Conservation (phyloP, 176 grass and related monocot genomes). For the Oropetium thomaeum region DNA sequence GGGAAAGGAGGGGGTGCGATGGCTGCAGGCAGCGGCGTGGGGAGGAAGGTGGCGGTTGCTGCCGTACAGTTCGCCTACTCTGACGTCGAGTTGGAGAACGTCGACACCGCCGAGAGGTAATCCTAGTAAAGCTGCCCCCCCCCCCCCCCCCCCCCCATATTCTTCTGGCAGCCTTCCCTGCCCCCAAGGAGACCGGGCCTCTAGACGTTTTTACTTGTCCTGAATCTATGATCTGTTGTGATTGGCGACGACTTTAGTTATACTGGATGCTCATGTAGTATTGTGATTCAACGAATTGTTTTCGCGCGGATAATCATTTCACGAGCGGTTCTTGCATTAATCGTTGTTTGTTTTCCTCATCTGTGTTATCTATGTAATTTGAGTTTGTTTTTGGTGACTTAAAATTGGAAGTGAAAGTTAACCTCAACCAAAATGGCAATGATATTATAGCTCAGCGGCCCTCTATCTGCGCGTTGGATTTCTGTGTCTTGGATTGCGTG, state of each 20-base stretch:
- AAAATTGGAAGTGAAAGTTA: background rate
- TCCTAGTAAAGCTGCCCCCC: background rate
- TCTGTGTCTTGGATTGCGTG: background rate
- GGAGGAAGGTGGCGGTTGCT: constrained; percentile 71
- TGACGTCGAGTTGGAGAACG: constrained; percentile 68
- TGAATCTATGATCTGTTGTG: background rate
- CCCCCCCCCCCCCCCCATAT: background rate
- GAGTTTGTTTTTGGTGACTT: background rate
- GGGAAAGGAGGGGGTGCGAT: constrained; percentile 1
- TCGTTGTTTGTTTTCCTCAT: background rate
- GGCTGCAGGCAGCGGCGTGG: constrained; percentile 35
- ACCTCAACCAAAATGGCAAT: background rate
- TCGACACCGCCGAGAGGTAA: constrained; percentile 83
- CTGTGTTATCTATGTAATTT: background rate
- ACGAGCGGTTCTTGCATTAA: background rate
- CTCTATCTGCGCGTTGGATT: background rate
- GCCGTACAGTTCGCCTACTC: constrained; percentile 96
- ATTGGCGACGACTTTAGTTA: background rate
- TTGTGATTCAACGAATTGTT: background rate
- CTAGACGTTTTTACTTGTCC: background rate
- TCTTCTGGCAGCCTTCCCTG: background rate
- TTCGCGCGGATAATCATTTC: background rate
- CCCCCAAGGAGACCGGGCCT: background rate
- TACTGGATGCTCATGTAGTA: background rate
- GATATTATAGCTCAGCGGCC: background rate